Base-by-base conservation (phyloP, 805 yeast species). In the Yarrowia bubula region DNA sequence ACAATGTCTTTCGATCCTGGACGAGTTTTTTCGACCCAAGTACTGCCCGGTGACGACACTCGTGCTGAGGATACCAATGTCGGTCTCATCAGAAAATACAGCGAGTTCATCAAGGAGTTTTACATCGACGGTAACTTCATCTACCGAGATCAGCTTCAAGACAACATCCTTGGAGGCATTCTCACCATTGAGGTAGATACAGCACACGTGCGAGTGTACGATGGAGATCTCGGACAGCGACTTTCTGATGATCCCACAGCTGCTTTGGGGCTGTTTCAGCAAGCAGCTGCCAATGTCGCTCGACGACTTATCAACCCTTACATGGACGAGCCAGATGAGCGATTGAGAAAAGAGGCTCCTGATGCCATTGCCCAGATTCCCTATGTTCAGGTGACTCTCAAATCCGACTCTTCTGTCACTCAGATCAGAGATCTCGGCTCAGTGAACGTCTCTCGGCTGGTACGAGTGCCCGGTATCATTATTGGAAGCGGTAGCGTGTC, bases 381-480 rank as follows among this genome's bases (percentile, higher is more conserved):
- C 10, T 81, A 80, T 17, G 92, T 96, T 73, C 98, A 95, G 78
- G 78, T 93, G 70, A 85, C 91, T 60, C 78, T 93, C 64, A 82
- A 82, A 68, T 87, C 96, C 11, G 85, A 86, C 64, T 88, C 96
- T 14, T 84, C 85, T 66, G 84, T 85, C 66, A 81, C 87, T 3
- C 81, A 93, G 0, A 85, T 95, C 66, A 84, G 99, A 74, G 86
- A 90, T 65, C 80, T 95, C 66, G 93, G 89, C 74, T 87, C 97
- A 1, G 90, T 88, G 55, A 90, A 90, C 74, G 92, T 95, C 67
- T 86, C 97, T 31, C 90, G 91, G 74, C 88, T 95, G 64, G 93
- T 95, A 39, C 82, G 97, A 65, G 84, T 95, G 48, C 89, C 96
- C 18, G 99, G 99, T 35, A 95, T 95, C 71, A 83, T 95, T 70